phyloP scores from a whole-genome alignment of 2,329 filamentous ascomycete genomes.

The Talaromyces amestolkiae region DNA sequence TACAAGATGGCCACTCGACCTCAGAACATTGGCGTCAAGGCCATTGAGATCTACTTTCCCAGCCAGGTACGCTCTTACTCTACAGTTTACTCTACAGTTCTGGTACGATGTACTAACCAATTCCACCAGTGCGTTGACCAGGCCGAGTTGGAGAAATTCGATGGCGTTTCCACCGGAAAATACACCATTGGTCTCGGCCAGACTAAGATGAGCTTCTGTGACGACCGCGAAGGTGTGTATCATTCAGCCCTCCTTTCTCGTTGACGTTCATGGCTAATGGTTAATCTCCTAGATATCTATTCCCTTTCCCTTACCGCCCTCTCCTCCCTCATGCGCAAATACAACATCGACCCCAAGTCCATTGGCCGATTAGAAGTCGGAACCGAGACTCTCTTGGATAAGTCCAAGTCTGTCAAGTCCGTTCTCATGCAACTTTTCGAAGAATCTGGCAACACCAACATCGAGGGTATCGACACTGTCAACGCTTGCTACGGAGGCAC shows the following conservation, averaged over 20 bases:
- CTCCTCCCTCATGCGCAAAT: constrained; percentile 76
- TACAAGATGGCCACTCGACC: constrained; percentile 67
- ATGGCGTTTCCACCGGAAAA: constrained; percentile 77
- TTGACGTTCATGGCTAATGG: neutral
- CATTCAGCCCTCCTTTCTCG: too few relatives aligned
- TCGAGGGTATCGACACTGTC: constrained; percentile 78
- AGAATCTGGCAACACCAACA: constrained; percentile 69
- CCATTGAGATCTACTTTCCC: constrained; percentile 86
- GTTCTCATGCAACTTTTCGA: constrained; percentile 84
- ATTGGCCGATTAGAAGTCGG: constrained; percentile 81
- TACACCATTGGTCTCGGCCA: constrained; percentile 90
- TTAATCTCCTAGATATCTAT: constrained; percentile 68
- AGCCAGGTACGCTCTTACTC: constrained; percentile 65
- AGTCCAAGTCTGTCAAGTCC: constrained; percentile 87
- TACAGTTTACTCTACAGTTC: neutral
- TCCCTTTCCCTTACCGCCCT: constrained; percentile 76
- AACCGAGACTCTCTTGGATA: constrained; percentile 82
- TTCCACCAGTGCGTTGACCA: constrained; percentile 73
- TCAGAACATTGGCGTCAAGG: constrained; percentile 88
- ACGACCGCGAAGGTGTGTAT: constrained; percentile 72
- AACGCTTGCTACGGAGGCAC: constrained; percentile 87
- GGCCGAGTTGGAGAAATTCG: constrained; percentile 77
- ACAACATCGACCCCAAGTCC: constrained; percentile 74
- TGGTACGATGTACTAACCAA: neutral
- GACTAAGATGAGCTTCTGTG: constrained; percentile 90